phyloP scores from a whole-genome alignment of 495 filamentous ascomycete genomes.

The Penicillium bialowiezense region DNA sequence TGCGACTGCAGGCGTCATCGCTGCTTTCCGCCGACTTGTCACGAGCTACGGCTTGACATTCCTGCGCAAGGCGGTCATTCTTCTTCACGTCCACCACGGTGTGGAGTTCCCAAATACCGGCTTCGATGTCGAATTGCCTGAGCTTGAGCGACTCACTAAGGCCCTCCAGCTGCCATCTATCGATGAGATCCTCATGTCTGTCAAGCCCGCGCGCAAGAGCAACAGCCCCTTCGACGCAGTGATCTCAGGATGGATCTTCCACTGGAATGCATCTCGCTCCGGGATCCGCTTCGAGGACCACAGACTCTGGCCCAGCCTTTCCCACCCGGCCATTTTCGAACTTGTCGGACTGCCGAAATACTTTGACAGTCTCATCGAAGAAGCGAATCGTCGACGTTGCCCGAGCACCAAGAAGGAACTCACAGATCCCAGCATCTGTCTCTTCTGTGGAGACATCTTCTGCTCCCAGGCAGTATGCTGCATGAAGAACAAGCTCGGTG shows the following conservation, averaged over 20 bases:
- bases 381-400: conserved; percentile 79
- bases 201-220: conserved; percentile 33
- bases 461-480: conserved; percentile 95
- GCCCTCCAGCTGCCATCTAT: conserved; percentile 72
- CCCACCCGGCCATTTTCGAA: conserved; percentile 90
- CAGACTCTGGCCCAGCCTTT: conserved; percentile 49
- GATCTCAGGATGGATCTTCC: conserved; percentile 79
- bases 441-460: conserved; percentile 95
- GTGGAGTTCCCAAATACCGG: conserved; percentile 80
- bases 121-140: conserved; percentile 64
- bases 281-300: conserved; percentile 40
- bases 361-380: conserved; percentile 89
- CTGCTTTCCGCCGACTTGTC: conserved; percentile 52
- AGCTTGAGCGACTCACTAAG: conserved; percentile 78
- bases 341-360: conserved; percentile 88
- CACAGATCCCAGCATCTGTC: conserved; percentile 82
- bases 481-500: conserved; percentile 69
- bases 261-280: conserved; percentile 52
- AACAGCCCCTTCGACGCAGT: conserved; percentile 43
- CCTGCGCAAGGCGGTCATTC: conserved; percentile 77
- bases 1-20: conserved; percentile 35
- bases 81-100: conserved; percentile 84
- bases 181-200: conserved; percentile 67
- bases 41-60: conserved; percentile 85
- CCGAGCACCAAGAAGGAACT: conserved; percentile 88